phyloP scores from a whole-genome alignment of 345 rosid species.

The Citrus mangshanensis region DNA sequence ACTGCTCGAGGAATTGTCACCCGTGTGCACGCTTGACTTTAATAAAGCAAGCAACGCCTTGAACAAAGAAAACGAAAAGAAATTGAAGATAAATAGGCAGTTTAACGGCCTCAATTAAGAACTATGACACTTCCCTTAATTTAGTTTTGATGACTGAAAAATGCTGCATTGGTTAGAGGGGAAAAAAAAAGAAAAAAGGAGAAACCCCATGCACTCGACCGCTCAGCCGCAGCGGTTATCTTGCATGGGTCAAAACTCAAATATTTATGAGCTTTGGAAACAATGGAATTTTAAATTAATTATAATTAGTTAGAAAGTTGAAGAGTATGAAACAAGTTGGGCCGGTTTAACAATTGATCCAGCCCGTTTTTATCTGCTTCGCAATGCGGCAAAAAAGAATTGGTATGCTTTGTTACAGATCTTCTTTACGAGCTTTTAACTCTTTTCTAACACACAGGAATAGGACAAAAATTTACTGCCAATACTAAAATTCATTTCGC shows the following conservation, averaged over 20 bases:
- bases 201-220: background rate
- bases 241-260: background rate
- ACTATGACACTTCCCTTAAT: constrained; percentile 10
- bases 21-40: background rate
- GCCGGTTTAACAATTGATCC: background rate
- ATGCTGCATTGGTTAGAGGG: background rate
- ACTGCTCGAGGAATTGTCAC: constrained; percentile 1
- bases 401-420: background rate
- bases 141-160: background rate
- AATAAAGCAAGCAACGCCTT: background rate
- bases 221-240: background rate
- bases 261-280: background rate
- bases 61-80: background rate
- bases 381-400: too few relatives aligned
- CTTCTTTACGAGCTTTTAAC: too few relatives aligned
- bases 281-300: background rate
- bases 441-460: background rate
- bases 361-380: background rate
- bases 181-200: background rate
- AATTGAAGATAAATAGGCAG: constrained; percentile 2
- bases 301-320: background rate
- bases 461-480: constrained; percentile 5
- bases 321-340: background rate
- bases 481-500: constrained; percentile 9
- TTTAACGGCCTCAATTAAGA: constrained; percentile 17